Evolutionary conservation across 768 basidiomycete genomes (phyloP), one percentile per base, ranked within the genome.

Genomic region (Psilocybe tampanensis): DNA sequence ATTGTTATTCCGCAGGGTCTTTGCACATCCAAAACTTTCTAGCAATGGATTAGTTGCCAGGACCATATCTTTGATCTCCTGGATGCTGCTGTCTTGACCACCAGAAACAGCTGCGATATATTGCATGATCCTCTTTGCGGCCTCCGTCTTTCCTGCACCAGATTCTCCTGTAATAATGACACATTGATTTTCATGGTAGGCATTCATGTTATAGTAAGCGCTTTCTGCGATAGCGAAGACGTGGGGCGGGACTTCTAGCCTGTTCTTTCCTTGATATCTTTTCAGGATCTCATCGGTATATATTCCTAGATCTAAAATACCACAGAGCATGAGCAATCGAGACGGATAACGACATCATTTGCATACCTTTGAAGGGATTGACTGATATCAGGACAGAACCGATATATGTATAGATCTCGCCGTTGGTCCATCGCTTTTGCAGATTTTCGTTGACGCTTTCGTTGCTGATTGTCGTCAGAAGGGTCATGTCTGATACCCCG

Each of bases 81-180:
- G 92, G 57, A 98, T 98, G 63, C 92, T 94, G 66, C 83, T 89
- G 66, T 93, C 92, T 61, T 86, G 85, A 21, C 84, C 90, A 45
- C 94, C 92, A 15, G 94, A 94, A 0, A 98, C 97, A 9, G 93
- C 97, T 15, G 97, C 97, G 64, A 99, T 96, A 68, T 99, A 99
- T 71, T 98, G 95, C 97, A 99, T 99, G 73, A 99, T 98, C 47
- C 95, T 86, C 72, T 98, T 98, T 19, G 97, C 97, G 2, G 97
- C 97, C 73, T 98, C 97, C 2, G 97, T 99, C 80, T 99, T 99
- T 49, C 97, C 97, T 3, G 97, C 97, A 49, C 97, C 97, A 15
- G 95, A 98, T 77, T 99, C 97, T 53, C 97, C 97, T 33, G 95
- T 95, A 67, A 99, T 98, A 75, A 99, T 99, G 53, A 99, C 96